Conservation (phyloP, 805 yeast genomes). For the Candida broadrunensis region DNA sequence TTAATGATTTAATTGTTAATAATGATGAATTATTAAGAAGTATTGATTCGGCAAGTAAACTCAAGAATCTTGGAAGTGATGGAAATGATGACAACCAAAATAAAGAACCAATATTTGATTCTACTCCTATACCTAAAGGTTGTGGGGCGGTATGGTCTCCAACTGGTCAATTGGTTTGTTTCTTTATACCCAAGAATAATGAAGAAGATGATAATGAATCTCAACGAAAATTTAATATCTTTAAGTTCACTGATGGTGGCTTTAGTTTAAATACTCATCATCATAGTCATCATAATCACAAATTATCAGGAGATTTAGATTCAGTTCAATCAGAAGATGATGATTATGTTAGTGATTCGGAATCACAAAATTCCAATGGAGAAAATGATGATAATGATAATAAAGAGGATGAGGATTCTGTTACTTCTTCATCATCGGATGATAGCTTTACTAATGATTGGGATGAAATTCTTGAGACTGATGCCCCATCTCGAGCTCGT, state of each 20-base stretch:
- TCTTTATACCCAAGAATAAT: conserved; percentile 56
- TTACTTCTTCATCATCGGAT: conserved; percentile 33
- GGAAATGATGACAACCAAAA: background rate
- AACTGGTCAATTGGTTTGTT: conserved; percentile 76
- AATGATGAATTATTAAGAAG: conserved; percentile 29
- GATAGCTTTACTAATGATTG: conserved; percentile 68
- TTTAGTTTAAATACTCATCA: conserved; percentile 31
- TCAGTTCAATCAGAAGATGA: conserved; percentile 12
- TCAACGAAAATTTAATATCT: conserved; percentile 43
- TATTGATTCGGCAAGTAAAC: conserved; percentile 15
- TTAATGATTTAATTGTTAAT: conserved; percentile 36
- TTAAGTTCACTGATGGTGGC: conserved; percentile 47
- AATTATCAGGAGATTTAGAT: conserved; percentile 7
- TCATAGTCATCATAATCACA: conserved; percentile 8
- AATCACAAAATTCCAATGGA: conserved; percentile 3
- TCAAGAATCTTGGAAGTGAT: background rate
- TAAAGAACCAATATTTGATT: conserved; percentile 38
- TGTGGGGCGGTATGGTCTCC: conserved; percentile 91
- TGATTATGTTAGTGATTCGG: conserved; percentile 16
- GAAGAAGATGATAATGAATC: conserved; percentile 30
- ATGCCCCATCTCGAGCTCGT: conserved; percentile 47
- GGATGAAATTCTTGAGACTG: conserved; percentile 62
- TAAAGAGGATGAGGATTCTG: conserved; percentile 11
- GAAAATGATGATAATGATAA: conserved; percentile 20
- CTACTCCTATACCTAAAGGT: conserved; percentile 88